Base-by-base conservation (phyloP, 2,329 filamentous ascomycete species). In the Calcarisporium arbuscula region DNA sequence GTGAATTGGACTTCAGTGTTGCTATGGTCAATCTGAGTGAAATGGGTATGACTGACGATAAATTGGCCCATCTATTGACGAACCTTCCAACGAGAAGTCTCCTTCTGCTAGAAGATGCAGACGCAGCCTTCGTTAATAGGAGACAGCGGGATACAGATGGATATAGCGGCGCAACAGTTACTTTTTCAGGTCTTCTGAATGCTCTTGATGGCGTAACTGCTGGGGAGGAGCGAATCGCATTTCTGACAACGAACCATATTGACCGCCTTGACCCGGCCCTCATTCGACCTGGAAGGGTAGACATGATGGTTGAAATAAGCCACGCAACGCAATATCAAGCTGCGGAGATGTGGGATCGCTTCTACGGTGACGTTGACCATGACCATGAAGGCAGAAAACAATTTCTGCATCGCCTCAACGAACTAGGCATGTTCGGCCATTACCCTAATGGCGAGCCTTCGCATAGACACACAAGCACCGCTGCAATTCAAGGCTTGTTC, bases 221-320 rank as follows among this genome's bases (percentile, higher is more conserved):
- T 33, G 86, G 88, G 10, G 92, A 96, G 56, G 90, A 96, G 64
- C 77, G 92, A 34, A 85, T 98, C 42, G 80, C 94, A 2, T 95
- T 98, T 59, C 69, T 94, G 43, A 98, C 92, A 3, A 94, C 90
- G 15, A 98, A 98, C 52, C 87, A 95, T 52, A 79, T 95, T 23
- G 88, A 95, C 46, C 75, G 86, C 26, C 72, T 96, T 2, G 88
- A 95, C 51, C 82, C 87, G 41, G 92, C 92, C 5, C 64, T 98
- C 27, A 86, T 96, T 30, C 74, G 92, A 17, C 92, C 92, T 1
- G 92, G 92, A 1, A 76, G 92, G 31, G 88, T 98, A 1, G 92
- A 98, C 59, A 84, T 96, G 82, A 92, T 86, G 46, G 75, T 94
- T 4, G 77, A 86, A 35, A 82, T 98, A 31, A 90, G 89, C 23